Evolutionary conservation across 202 grass and related monocot species (phyloP).

Genomic region (Zoysia matrella): DNA sequence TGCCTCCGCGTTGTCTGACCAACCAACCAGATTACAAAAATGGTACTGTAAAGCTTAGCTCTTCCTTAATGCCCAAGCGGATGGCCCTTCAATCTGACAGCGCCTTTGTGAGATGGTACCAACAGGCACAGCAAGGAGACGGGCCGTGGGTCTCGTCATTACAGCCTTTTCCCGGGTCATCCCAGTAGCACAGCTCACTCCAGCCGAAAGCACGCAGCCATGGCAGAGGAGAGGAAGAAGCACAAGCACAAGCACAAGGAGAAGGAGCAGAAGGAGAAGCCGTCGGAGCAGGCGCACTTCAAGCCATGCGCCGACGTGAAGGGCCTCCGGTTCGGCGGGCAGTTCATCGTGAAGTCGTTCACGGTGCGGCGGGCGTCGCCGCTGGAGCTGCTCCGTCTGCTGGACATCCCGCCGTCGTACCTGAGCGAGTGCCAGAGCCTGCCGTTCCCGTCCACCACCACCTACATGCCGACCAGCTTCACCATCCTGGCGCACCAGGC

Average conservation of each 20-base stretch:
- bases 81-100: constrained; percentile 48
- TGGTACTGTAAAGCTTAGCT: constrained; percentile 35
- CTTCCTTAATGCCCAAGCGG: constrained; percentile 52
- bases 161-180: constrained; percentile 43
- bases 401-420: constrained; percentile 92
- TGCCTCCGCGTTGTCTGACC: constrained; percentile 32
- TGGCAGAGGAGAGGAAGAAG: constrained; percentile 65
- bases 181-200: constrained; percentile 44
- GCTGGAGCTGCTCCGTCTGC: constrained; percentile 89
- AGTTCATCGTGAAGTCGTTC: constrained; percentile 97
- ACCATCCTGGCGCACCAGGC: constrained; percentile 98
- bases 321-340: constrained; percentile 88
- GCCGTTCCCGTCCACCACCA: constrained; percentile 86
- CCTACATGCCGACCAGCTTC: constrained; percentile 96
- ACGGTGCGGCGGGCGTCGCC: constrained; percentile 87
- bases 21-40: constrained; percentile 42
- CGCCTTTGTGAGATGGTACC: constrained; percentile 50
- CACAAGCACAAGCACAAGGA: constrained; percentile 52
- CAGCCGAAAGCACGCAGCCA: constrained; percentile 59
- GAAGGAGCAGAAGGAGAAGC: constrained; percentile 32
- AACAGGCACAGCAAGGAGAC: constrained; percentile 33
- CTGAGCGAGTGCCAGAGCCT: constrained; percentile 83
- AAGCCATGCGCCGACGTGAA: constrained; percentile 84
- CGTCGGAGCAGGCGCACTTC: constrained; percentile 61
- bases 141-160: constrained; percentile 44